phyloP scores from a whole-genome alignment of 768 basidiomycete species.

The Lentinula sp. region DNA sequence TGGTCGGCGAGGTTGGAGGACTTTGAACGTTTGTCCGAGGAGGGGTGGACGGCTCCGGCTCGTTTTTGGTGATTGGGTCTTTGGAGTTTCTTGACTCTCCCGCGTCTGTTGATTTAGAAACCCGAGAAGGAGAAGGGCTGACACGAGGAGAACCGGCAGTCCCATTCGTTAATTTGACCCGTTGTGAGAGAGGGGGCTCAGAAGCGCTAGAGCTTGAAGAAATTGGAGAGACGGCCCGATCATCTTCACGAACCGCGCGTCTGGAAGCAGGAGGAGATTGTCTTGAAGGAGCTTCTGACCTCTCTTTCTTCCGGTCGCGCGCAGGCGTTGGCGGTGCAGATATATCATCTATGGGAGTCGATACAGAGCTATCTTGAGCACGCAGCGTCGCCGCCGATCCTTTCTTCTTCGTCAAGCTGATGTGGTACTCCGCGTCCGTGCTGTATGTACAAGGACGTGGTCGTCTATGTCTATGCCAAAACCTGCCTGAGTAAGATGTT shows the following conservation, averaged over 20 bases:
- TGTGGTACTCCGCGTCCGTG: conserved; percentile 66
- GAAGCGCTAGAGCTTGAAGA: conserved; percentile 70
- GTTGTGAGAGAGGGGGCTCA: conserved; percentile 68
- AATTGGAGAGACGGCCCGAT: conserved; percentile 63
- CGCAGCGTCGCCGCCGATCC: conserved; percentile 45
- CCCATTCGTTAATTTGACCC: conserved; percentile 52
- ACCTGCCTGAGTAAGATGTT: conserved; percentile 56
- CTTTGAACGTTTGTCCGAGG: neutral
- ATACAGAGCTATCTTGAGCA: conserved; percentile 32
- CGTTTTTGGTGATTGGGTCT: neutral
- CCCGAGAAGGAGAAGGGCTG: conserved; percentile 8
- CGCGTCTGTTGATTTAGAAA: conserved; percentile 16
- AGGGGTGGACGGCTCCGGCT: neutral
- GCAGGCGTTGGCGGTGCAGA: conserved; percentile 51
- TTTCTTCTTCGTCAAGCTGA: conserved; percentile 53
- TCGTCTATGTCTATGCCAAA: conserved; percentile 81
- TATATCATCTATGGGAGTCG: conserved; percentile 30
- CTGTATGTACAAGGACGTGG: conserved; percentile 81
- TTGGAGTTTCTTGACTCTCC: neutral
- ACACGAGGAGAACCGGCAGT: conserved; percentile 16
- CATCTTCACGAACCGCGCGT: conserved; percentile 30
- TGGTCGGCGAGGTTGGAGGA: conserved; percentile 8
- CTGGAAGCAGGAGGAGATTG: conserved; percentile 22
- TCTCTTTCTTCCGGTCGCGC: conserved; percentile 29
- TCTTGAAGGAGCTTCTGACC: conserved; percentile 25